Conservation (phyloP, 202 grass and related monocot genomes). For the Brachypodium distachyon region DNA sequence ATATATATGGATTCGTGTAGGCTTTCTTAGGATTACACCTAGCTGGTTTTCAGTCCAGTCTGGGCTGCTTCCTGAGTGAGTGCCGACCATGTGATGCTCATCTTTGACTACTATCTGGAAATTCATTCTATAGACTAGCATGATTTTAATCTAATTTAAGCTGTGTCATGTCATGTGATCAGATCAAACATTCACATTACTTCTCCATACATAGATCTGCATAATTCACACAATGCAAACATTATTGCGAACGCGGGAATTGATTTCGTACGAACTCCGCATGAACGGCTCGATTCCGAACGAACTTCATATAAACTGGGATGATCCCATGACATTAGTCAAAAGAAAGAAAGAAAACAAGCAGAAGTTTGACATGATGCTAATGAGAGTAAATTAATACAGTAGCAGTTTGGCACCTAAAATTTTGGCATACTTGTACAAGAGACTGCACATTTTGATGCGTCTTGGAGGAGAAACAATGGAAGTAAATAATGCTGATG, state of each 20-base stretch:
- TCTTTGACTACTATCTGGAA: slow-evolving; percentile 7
- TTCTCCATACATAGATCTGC: background rate
- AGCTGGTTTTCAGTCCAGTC: background rate
- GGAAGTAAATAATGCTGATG: background rate
- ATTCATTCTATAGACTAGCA: too few relatives aligned
- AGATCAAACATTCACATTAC: slow-evolving; percentile 2
- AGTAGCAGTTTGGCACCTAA: too few relatives aligned
- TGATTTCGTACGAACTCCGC: background rate
- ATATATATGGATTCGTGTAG: too few relatives aligned
- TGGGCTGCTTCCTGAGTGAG: background rate
- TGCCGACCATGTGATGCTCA: slow-evolving; percentile 16
- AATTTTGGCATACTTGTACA: background rate
- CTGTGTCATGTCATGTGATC: background rate
- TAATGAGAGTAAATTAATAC: too few relatives aligned
- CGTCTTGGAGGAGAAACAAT: background rate
- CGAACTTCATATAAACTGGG: too few relatives aligned
- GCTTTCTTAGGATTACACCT: too few relatives aligned
- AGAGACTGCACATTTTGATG: background rate
- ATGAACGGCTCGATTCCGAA: background rate
- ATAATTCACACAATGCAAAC: background rate
- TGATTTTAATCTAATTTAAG: background rate
- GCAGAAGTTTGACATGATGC: background rate
- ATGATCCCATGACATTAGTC: background rate
- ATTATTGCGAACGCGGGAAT: background rate
- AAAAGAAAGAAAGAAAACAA: background rate